Conservation (phyloP, 768 basidiomycete genomes). For the Amanita jacksonii region DNA sequence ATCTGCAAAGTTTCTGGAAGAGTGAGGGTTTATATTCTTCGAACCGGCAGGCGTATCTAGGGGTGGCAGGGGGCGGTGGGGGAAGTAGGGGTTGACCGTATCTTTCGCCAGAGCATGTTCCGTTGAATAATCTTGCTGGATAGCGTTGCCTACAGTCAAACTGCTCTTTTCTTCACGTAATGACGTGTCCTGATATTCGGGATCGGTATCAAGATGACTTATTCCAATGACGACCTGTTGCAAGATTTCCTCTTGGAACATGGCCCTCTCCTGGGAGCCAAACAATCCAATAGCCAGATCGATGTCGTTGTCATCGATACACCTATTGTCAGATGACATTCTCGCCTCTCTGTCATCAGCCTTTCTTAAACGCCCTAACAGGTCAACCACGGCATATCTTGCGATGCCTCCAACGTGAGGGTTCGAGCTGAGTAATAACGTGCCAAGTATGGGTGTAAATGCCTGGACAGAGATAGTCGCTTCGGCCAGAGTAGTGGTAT, state of each 20-base stretch:
- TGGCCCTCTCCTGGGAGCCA: constrained; percentile 40
- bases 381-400: constrained; percentile 66
- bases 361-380: constrained; percentile 60
- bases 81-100: constrained; percentile 46
- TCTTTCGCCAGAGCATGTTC: constrained; percentile 10
- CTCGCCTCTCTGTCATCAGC: constrained; percentile 39
- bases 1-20: too few relatives aligned
- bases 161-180: background rate
- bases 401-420: constrained; percentile 62
- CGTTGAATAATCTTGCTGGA: background rate
- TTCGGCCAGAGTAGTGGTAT: constrained; percentile 20
- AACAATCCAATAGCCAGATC: constrained; percentile 35
- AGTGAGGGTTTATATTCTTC: too few relatives aligned
- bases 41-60: constrained; percentile 10
- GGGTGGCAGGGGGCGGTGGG: constrained; percentile 22
- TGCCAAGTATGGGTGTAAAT: constrained; percentile 88
- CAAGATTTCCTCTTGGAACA: constrained; percentile 76
- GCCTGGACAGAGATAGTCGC: constrained; percentile 66
- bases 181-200: constrained; percentile 11
- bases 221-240: constrained; percentile 87
- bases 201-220: constrained; percentile 50
- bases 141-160: background rate
- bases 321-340: constrained; percentile 9
- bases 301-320: constrained; percentile 24
- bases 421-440: constrained; percentile 76